These are phyloP conservation scores for Pyrenochaeta sp. DNA, from an alignment of 2,329 filamentous ascomycete species.

Conservation along the genomic window DNA sequence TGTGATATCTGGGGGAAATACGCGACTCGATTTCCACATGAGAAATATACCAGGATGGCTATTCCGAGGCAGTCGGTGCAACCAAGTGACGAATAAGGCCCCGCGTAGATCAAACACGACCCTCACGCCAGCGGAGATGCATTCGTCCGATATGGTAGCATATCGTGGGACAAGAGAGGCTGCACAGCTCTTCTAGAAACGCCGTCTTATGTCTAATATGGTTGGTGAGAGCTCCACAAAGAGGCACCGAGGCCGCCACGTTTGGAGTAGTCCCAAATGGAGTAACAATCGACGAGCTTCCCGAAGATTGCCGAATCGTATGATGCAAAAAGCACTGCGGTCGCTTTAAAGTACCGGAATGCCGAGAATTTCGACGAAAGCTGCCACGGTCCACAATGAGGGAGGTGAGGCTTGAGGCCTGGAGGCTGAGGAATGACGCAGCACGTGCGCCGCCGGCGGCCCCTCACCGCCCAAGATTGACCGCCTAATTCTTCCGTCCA, in stretches of 20 bases:
- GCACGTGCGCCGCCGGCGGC: not conserved
- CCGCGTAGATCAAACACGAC: not conserved
- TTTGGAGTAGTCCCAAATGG: too few species aligned
- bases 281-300: too few species aligned
- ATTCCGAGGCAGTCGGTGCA: slow-evolving; percentile 1
- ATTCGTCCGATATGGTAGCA: not conserved
- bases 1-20: not conserved
- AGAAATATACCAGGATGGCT: not conserved
- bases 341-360: too few species aligned
- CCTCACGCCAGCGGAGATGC: not conserved
- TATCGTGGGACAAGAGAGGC: too few species aligned
- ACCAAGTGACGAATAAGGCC: not conserved
- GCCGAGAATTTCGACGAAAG: too few species aligned
- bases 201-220: too few species aligned
- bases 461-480: slow-evolving; percentile 11
- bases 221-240: not conserved
- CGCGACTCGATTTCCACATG: not conserved
- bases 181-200: too few species aligned
- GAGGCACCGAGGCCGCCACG: too few species aligned
- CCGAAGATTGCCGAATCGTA: too few species aligned
- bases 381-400: too few species aligned
- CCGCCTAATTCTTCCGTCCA: slow-evolving; percentile 14
- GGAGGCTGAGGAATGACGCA: not conserved
- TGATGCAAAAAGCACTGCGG: too few species aligned
- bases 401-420: too few species aligned